Percentiles rank a stretch among this genome's conserved stretches.
Conservation (phyloP, 495 filamentous ascomycete species). For the Talaromyces nanjingensis region DNA sequence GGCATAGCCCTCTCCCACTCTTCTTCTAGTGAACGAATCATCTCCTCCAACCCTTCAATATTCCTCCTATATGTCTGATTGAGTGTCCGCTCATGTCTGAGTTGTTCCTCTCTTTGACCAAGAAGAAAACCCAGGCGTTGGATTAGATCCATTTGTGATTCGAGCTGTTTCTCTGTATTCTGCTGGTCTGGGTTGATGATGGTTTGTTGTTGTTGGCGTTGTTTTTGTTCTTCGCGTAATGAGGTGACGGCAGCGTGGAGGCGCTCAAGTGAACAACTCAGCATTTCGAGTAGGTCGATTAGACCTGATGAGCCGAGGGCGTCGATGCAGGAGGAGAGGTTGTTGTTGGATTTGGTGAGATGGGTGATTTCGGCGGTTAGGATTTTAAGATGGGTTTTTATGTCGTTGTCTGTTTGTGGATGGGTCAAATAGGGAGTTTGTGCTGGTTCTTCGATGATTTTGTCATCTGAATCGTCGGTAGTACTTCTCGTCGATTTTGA, state of each 20-base stretch:
- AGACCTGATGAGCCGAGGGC: neutral
- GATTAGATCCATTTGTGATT: neutral
- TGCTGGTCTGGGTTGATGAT: neutral
- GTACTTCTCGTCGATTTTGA: neutral
- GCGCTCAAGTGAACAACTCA: neutral
- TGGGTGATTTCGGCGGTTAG: neutral
- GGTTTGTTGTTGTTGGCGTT: neutral
- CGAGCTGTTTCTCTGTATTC: neutral
- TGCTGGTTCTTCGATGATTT: neutral
- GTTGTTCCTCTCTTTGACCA: conserved; percentile 3
- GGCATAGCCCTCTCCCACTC: neutral
- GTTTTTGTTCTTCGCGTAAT: neutral
- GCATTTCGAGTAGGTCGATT: neutral
- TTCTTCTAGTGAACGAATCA: neutral
- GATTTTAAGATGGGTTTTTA: neutral
- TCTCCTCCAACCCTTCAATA: neutral
- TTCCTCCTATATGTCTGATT: neutral
- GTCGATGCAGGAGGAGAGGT: neutral
- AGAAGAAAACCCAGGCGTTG: neutral
- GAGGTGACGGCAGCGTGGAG: neutral
- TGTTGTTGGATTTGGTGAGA: conserved; percentile 2
- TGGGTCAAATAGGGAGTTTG: neutral
- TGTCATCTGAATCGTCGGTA: neutral
- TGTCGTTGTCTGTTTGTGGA: neutral
- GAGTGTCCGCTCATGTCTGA: neutral